Base-by-base conservation (phyloP, 768 basidiomycete genomes). In the Clitopilus passeckerianus region DNA sequence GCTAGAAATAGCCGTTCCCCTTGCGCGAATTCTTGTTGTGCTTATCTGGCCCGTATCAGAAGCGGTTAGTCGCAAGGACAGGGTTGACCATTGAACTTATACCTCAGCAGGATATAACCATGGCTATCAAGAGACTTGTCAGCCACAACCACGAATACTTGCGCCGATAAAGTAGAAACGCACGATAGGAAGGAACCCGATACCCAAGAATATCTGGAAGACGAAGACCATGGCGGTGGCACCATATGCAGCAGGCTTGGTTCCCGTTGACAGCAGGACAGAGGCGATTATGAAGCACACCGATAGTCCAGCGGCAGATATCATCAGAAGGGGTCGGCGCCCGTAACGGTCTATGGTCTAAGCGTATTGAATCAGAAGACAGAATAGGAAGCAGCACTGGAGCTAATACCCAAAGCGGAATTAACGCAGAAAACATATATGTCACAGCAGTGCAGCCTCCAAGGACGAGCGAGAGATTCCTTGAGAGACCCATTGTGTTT, bases 321-420 rank as follows among this genome's bases (percentile, higher is more conserved):
- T 69, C 71, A 74, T 77, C 22, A 77, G 63, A 3, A 77, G 60
- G 6, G 68, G 66, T 2, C 76, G 72, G n/a, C 77, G 64, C 34
- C 75, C 75, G 57, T 70, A 75, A 27, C 76, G 72, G 61, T 76
- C 74, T 6, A 77, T 70, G 6, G 75, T 77, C 75, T 75, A 9
- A 14, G 37, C 5, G 12, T 23, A 22, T 52, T 53, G 33, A 12
- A 30, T 12, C n/a, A 54, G 27, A 7, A 56, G 34, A 27, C 34
- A 24, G 43, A 22, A 15, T 44, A 46, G 9, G 14, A 34, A 18
- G 14, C 5, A 18, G 20, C 14, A 27, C 43, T 23, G 56, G 34
- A n/a, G 37, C 30, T 30, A 8, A 60, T 62, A 72, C 74, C 74
- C 72, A 74, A 3, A 73, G 71, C 3, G 74, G 75, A 61, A 75